A percentile compares a stretch with the other conserved stretches of the same genome.
phyloP scores from a whole-genome alignment of 805 yeast genomes.

The Starmerella potacharoeniae region DNA sequence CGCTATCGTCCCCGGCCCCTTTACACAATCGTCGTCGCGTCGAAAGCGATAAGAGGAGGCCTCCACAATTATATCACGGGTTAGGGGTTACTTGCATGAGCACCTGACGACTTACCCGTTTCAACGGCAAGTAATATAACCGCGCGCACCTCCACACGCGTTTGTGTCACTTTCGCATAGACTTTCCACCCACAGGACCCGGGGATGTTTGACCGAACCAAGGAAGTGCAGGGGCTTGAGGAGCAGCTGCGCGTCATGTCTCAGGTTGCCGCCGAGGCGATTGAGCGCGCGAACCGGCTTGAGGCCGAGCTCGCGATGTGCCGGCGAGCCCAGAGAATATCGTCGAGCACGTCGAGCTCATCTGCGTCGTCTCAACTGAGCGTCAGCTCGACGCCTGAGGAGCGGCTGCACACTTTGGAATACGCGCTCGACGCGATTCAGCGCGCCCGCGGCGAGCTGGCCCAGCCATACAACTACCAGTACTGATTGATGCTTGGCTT shows the following conservation, averaged over 20 bases:
- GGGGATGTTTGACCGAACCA: constrained; percentile 2
- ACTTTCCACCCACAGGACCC: not conserved
- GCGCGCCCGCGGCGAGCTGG: constrained; percentile 20
- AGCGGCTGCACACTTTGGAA: constrained; percentile 19
- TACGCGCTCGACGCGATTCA: constrained; percentile 20
- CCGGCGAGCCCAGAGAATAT: constrained; percentile 3
- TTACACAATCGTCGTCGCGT: not conserved
- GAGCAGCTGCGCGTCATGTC: constrained; percentile 22
- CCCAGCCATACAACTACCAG: constrained; percentile 20
- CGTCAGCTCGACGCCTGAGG: constrained; percentile 11
- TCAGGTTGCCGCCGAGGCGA: constrained; percentile 24
- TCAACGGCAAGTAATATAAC: not conserved
- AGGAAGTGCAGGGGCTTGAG: constrained; percentile 22
- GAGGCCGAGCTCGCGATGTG: constrained; percentile 18
- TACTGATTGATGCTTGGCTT: constrained; percentile 8
- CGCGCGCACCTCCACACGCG: not conserved
- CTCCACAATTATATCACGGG: not conserved
- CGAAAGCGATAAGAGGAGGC: not conserved
- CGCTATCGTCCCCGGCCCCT: too few species aligned
- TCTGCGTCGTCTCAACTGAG: constrained; percentile 4
- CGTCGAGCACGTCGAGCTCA: constrained; percentile 10
- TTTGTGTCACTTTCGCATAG: not conserved
- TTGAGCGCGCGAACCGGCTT: constrained; percentile 23
- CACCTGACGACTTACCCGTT: not conserved
- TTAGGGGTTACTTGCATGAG: not conserved